Conservation (phyloP, 2,329 filamentous ascomycete genomes). For the Ophiostoma triangulosporum region DNA sequence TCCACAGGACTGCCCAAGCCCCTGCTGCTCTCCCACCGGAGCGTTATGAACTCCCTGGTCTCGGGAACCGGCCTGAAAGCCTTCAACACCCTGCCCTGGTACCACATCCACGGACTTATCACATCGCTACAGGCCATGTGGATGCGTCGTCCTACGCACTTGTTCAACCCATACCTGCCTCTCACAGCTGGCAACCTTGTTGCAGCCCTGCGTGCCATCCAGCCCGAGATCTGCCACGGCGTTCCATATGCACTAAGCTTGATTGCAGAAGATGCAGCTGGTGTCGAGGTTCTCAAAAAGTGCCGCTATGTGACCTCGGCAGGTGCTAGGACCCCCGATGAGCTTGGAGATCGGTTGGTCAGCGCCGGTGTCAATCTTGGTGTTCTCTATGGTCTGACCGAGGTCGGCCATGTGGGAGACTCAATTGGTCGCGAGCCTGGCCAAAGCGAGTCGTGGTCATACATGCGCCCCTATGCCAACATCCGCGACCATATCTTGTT, state of each 20-base stretch:
- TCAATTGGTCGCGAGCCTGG: slow-evolving; percentile 24
- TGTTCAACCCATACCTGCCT: slow-evolving; percentile 22
- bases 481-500: slow-evolving; percentile 24
- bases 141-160: slow-evolving; percentile 26
- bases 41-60: slow-evolving; percentile 23
- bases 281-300: slow-evolving; percentile 28
- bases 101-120: slow-evolving; percentile 28
- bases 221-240: slow-evolving; percentile 36
- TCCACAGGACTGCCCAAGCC: slow-evolving; percentile 34
- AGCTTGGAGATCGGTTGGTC: slow-evolving; percentile 35
- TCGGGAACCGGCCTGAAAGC: slow-evolving; percentile 24
- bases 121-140: slow-evolving; percentile 30
- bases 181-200: slow-evolving; percentile 32
- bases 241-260: slow-evolving; percentile 47
- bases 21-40: slow-evolving; percentile 27
- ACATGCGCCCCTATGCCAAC: slow-evolving; percentile 25
- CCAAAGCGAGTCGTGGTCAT: slow-evolving; percentile 30
- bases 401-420: slow-evolving; percentile 29
- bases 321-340: slow-evolving; percentile 39
- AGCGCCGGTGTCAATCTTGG: slow-evolving; percentile 33
- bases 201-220: slow-evolving; percentile 24
- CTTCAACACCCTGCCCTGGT: slow-evolving; percentile 30
- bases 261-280: slow-evolving; percentile 38
- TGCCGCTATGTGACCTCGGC: slow-evolving; percentile 35
- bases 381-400: slow-evolving; percentile 28